A percentile compares a stretch with the other conserved stretches of the same genome.
Evolutionary conservation across 2,329 filamentous ascomycete genomes (phyloP).

Genomic region (Fusarium tjaetaba): DNA sequence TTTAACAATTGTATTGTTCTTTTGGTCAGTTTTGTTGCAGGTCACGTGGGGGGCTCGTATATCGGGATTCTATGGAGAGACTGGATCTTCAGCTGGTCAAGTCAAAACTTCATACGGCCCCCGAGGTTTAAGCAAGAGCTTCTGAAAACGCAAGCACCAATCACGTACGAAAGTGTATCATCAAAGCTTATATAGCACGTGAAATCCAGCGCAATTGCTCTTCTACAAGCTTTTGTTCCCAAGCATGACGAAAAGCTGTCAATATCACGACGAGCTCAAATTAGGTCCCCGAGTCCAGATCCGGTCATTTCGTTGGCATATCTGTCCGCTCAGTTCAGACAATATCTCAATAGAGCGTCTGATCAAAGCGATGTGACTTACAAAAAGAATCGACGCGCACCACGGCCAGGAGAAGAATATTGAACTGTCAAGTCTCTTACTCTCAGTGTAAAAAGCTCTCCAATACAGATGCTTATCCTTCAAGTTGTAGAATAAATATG

Average conservation of each 20-base stretch:
- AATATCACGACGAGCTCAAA: neutral
- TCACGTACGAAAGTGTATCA: neutral
- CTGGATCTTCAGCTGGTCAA: neutral
- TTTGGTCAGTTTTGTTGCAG: neutral
- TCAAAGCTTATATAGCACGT: too few relatives aligned
- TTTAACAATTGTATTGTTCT: neutral
- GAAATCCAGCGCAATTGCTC: too few relatives aligned
- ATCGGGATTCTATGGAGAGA: neutral
- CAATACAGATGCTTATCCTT: neutral
- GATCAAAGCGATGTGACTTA: neutral
- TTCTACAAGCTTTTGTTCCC: too few relatives aligned
- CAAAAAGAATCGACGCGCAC: neutral
- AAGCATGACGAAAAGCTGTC: neutral
- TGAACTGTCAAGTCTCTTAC: neutral
- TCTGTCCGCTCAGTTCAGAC: neutral
- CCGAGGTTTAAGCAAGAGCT: neutral
- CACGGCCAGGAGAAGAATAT: neutral
- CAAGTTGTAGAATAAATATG: neutral
- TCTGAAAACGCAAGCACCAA: neutral
- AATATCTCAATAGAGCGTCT: neutral
- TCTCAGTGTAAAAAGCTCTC: neutral
- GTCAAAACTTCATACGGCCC: neutral
- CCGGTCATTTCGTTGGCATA: neutral
- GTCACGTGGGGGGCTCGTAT: neutral
- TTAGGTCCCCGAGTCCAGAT: neutral